These are phyloP conservation scores for Penicillium sp. DNA, from an alignment of 2,329 filamentous ascomycete genomes.

Conservation along the genomic window DNA sequence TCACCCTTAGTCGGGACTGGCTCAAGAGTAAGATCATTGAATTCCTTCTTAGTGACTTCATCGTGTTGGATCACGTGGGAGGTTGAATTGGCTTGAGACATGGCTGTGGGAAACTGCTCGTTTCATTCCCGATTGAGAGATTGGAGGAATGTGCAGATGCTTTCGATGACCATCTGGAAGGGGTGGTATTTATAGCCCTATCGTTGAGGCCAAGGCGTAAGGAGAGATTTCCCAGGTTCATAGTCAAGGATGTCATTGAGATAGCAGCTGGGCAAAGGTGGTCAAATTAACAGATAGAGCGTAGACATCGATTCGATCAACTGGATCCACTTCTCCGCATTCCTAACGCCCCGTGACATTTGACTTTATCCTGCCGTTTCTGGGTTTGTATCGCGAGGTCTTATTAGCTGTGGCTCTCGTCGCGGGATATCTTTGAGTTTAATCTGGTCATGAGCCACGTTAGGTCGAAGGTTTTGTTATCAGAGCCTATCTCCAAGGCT, in stretches of 20 bases:
- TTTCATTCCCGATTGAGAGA: neutral
- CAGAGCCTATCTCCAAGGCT: neutral
- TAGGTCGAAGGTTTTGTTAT: neutral
- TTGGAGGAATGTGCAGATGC: neutral
- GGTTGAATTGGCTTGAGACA: neutral
- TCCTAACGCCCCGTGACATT: neutral
- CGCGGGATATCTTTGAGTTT: neutral
- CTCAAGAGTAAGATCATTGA: neutral
- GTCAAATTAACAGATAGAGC: neutral
- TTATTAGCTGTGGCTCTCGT: neutral
- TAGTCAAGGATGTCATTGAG: neutral
- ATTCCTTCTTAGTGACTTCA: neutral
- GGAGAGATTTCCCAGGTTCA: neutral
- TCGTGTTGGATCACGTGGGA: neutral
- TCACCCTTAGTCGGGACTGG: neutral
- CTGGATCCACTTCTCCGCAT: neutral
- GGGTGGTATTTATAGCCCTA: neutral
- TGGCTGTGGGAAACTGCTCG: neutral
- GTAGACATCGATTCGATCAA: neutral
- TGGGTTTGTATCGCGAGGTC: neutral
- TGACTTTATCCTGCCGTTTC: neutral
- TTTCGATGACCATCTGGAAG: neutral
- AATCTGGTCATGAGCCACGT: neutral
- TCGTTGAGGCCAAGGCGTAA: neutral
- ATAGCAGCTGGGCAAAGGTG: neutral